Conservation (phyloP, 176 grass and related monocot genomes). For the Aegilops tauschii region DNA sequence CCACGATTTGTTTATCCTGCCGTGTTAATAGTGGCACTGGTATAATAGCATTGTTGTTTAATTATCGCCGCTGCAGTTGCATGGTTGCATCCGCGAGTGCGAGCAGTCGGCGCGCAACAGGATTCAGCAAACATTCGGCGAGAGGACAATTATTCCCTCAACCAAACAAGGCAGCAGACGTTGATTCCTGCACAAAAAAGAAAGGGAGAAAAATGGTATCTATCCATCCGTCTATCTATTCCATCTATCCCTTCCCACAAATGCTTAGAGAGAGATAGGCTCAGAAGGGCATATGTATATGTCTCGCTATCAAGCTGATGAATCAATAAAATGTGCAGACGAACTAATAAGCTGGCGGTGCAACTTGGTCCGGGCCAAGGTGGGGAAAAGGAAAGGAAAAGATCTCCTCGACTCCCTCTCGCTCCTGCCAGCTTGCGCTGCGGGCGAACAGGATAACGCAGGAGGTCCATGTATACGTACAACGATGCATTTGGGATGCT, state of each 20-base stretch:
- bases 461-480: not conserved
- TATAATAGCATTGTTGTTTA: not conserved
- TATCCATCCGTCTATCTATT: not conserved
- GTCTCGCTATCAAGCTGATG: slow-evolving; percentile 14
- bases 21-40: too few relatives aligned
- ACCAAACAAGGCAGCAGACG: not conserved
- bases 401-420: not conserved
- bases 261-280: slow-evolving; percentile 2
- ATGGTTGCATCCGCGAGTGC: not conserved
- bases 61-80: not conserved
- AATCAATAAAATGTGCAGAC: not conserved
- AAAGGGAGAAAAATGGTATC: not conserved
- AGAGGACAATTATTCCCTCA: slow-evolving; percentile 14
- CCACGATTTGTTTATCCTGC: too few relatives aligned
- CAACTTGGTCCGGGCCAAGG: not conserved
- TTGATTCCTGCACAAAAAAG: not conserved
- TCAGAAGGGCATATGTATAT: not conserved
- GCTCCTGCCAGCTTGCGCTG: too few relatives aligned
- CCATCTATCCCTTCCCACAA: not conserved
- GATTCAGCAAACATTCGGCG: not conserved
- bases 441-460: slow-evolving; percentile 5
- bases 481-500: too few relatives aligned
- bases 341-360: not conserved
- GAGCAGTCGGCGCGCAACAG: too few relatives aligned
- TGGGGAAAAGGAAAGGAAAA: not conserved